Percentiles rank a stretch among this genome's conserved stretches.
Conservation (phyloP, 805 yeast genomes). For the Candida bentonensis region DNA sequence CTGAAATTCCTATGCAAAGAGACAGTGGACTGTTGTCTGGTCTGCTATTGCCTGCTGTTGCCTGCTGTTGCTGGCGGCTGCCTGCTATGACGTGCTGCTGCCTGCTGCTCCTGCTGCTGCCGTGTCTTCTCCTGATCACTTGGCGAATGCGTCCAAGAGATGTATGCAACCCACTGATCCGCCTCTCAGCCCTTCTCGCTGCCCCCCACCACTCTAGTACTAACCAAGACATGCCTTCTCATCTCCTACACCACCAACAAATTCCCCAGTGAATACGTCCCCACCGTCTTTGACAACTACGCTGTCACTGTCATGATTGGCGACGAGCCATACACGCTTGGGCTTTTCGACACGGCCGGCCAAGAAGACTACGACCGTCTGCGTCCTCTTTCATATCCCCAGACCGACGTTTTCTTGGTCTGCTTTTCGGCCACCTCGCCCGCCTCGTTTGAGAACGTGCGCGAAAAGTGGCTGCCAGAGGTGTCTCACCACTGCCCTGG, state of each 20-base stretch:
- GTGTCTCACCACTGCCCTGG: conserved; percentile 98
- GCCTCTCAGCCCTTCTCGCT: too few species aligned
- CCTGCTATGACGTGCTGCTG: not conserved
- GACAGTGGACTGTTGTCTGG: too few species aligned
- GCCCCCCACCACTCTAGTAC: too few species aligned
- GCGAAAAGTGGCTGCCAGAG: conserved; percentile 98
- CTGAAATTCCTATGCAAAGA: too few species aligned
- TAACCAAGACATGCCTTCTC: conserved; percentile 60
- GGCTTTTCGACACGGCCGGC: conserved; percentile 97
- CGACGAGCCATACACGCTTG: conserved; percentile 93
- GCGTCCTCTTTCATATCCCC: conserved; percentile 93
- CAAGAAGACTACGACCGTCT: conserved; percentile 98
- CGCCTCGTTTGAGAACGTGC: conserved; percentile 92
- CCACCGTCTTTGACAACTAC: conserved; percentile 87
- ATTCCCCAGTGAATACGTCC: conserved; percentile 96
- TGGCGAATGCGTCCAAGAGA: conserved; percentile 7
- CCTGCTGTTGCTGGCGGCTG: too few species aligned
- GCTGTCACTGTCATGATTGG: conserved; percentile 49
- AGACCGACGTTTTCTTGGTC: conserved; percentile 90
- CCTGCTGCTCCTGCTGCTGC: conserved; percentile 2
- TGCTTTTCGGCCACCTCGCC: conserved; percentile 96
- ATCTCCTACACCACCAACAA: conserved; percentile 94
- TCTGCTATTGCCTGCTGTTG: too few species aligned
- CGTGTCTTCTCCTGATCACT: not conserved
- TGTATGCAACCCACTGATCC: too few species aligned